A percentile compares a stretch with the other conserved stretches of the same genome.
Evolutionary conservation across 768 basidiomycete genomes (phyloP).

Genomic region (Auriscalpium microsporum): DNA sequence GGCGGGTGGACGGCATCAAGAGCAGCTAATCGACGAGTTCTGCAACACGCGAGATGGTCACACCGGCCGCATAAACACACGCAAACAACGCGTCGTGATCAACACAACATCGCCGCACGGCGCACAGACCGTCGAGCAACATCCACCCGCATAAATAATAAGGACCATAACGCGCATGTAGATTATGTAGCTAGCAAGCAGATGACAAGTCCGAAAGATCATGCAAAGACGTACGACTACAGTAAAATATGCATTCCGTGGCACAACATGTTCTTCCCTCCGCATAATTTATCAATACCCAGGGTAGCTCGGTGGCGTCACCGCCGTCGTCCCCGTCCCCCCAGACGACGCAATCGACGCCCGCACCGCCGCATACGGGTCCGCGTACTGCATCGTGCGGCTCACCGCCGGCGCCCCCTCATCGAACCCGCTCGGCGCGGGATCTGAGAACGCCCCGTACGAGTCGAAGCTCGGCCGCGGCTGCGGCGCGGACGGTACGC

Average conservation of each 20-base stretch:
- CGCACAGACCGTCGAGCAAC: not conserved
- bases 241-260: not conserved
- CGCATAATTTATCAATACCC: conserved; percentile 5
- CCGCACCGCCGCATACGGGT: conserved; percentile 79
- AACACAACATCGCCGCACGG: not conserved
- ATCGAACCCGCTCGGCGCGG: conserved; percentile 69
- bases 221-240: not conserved
- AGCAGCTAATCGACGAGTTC: not conserved
- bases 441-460: conserved; percentile 88
- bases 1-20: not conserved
- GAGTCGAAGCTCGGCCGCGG: conserved; percentile 69
- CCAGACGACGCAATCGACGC: conserved; percentile 26
- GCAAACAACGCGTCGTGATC: conserved; percentile 3
- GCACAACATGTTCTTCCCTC: not conserved
- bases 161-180: not conserved
- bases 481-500: conserved; percentile 24
- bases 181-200: not conserved
- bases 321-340: not conserved
- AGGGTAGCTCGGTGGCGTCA: conserved; percentile 3
- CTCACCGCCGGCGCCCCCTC: conserved; percentile 52
- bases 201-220: no score
- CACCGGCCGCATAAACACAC: not conserved
- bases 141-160: not conserved
- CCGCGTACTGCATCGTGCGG: conserved; percentile 87
- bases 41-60: not conserved